Base-by-base conservation (phyloP, 495 filamentous ascomycete genomes). In the Recurvomyces mirabilis region DNA sequence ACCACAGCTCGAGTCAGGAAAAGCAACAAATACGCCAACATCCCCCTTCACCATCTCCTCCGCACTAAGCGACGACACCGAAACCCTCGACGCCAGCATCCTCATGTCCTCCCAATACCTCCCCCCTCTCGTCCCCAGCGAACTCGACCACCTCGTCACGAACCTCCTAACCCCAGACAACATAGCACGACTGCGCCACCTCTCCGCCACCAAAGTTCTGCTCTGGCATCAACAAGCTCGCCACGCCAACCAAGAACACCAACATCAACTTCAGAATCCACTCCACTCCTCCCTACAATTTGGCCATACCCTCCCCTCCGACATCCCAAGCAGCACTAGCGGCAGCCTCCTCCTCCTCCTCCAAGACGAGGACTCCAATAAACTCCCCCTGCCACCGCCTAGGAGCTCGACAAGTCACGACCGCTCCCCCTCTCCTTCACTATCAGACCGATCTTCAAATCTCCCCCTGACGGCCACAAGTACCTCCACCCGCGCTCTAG, bases 91-190 rank as follows among this genome's bases (percentile, higher is more conserved):
- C 56, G 91, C 91, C 21, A 93, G 84, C 55, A 74, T 91, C 0
- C 70, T 99, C 12, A 99, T 99, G 91, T 86, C 77, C 35, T 79
- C 93, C 2, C 83, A 89, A 53, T 99, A 99, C 60, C 69, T 94
- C 14, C 82, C 86, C 44, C 93, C 93, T 3, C 69, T 96, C 1
- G 63, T 85, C 10, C 59, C 72, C 21, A 88, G 87, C 17, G 93
- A 99, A 49, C 73, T 99, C 6, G 51, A 57, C 10, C 57, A 63
- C 12, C 68, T 99, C 11, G 79, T 95, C 28, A 62, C 73, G 23
- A 73, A 77, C 25, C 63, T 96, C 9, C 89, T 98, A 54, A 77
- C 85, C 30, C 71, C 71, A 5, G 81, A 93, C 32, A 86, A 82
- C 40, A 70, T 84, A 21, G 75, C 85, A n/a, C 88, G 84, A 73